These are phyloP conservation scores for Fusarium lyarnte DNA, from an alignment of 2,329 filamentous ascomycete species.

Conservation along the genomic window DNA sequence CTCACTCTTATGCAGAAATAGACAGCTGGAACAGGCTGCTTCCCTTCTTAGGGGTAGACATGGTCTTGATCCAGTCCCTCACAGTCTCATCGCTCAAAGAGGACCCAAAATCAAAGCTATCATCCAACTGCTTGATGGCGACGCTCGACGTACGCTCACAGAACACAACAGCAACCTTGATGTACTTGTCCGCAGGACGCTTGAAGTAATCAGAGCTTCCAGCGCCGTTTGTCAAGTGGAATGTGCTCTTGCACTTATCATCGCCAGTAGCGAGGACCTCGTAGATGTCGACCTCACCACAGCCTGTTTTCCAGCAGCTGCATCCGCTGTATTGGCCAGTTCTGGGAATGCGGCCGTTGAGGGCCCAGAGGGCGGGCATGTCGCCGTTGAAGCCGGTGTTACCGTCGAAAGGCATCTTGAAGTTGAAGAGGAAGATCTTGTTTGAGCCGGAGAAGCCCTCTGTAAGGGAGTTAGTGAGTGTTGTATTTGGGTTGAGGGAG, in stretches of 20 bases:
- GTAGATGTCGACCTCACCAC: constrained; percentile 80
- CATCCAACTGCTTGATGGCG: constrained; percentile 64
- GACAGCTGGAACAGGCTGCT: constrained; percentile 40
- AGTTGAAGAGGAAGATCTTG: constrained; percentile 79
- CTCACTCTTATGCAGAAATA: neutral
- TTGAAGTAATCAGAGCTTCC: constrained; percentile 78
- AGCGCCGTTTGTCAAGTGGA: constrained; percentile 71
- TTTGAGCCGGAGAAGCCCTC: constrained; percentile 76
- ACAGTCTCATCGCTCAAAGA: constrained; percentile 53
- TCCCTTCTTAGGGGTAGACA: constrained; percentile 14
- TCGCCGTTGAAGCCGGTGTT: constrained; percentile 64
- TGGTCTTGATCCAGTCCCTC: constrained; percentile 45
- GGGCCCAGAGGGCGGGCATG: constrained; percentile 79
- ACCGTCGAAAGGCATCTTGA: constrained; percentile 74
- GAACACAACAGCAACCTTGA: constrained; percentile 74
- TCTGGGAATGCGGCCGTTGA: constrained; percentile 78
- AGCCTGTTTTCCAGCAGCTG: constrained; percentile 75
- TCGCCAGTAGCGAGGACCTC: constrained; percentile 75
- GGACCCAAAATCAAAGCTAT: constrained; percentile 52
- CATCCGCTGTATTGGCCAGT: constrained; percentile 76
- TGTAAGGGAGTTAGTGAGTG: constrained; percentile 43
- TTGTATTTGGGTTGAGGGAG: neutral
- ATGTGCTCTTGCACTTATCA: constrained; percentile 73
- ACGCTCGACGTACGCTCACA: constrained; percentile 60
- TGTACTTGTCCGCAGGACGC: constrained; percentile 66